Percentiles rank a stretch among this genome's conserved stretches.
phyloP scores from a whole-genome alignment of 2,329 filamentous ascomycete species.

The Colletotrichum plurivorum region DNA sequence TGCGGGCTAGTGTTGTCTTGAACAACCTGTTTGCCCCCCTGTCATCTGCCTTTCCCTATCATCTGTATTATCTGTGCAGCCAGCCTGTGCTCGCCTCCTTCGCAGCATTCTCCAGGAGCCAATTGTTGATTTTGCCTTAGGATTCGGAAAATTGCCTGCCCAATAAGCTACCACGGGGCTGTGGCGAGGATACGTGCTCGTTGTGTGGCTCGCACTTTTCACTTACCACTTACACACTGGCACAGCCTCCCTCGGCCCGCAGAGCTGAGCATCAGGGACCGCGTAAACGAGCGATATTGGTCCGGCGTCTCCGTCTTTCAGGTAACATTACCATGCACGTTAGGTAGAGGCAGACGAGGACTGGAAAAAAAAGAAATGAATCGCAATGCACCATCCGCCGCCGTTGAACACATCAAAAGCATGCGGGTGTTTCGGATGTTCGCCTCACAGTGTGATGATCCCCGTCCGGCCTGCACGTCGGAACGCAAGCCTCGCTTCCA shows the following conservation, averaged over 20 bases:
- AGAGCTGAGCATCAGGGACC: constrained; percentile 1
- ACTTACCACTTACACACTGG: constrained; percentile 1
- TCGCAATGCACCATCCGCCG: neutral
- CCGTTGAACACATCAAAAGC: neutral
- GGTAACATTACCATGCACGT: constrained; percentile 7
- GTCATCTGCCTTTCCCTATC: neutral
- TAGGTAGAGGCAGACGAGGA: neutral
- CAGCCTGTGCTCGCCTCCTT: neutral
- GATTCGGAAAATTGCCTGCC: neutral
- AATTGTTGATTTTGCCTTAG: constrained; percentile 3
- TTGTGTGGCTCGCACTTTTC: neutral
- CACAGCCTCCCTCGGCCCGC: constrained; percentile 26
- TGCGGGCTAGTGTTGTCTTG: no score
- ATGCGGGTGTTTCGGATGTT: neutral
- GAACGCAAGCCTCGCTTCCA: constrained; percentile 8
- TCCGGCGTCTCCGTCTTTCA: constrained; percentile 5
- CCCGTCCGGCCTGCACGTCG: neutral
- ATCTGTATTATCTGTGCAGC: neutral
- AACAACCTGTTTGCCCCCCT: neutral
- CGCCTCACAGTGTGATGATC: neutral
- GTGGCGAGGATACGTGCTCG: neutral
- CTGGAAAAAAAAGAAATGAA: neutral
- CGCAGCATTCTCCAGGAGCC: neutral
- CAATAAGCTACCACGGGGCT: constrained; percentile 11
- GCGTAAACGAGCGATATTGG: constrained; percentile 4